These are phyloP conservation scores for Diplogelasinospora grovesii DNA, from an alignment of 495 filamentous ascomycete species.

Conservation along the genomic window DNA sequence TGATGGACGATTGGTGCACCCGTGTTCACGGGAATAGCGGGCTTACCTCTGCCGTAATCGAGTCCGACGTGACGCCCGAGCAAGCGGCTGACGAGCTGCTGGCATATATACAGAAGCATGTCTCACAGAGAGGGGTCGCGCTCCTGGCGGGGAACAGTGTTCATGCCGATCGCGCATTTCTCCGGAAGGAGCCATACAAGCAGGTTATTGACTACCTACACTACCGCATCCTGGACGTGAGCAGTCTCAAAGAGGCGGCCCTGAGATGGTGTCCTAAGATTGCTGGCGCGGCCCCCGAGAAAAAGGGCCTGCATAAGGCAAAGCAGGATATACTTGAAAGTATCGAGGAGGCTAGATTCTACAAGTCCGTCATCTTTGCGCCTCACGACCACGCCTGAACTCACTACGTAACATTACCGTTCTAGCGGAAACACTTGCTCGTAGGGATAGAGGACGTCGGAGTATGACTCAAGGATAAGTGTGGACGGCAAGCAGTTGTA, in stretches of 20 bases:
- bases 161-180: conserved; percentile 81
- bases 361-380: conserved; percentile 58
- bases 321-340: conserved; percentile 89
- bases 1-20: conserved; percentile 65
- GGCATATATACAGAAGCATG: conserved; percentile 64
- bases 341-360: conserved; percentile 84
- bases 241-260: conserved; percentile 80
- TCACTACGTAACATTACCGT: too few relatives aligned
- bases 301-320: conserved; percentile 74
- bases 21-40: conserved; percentile 58
- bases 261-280: conserved; percentile 61
- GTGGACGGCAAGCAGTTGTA: too few relatives aligned
- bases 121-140: conserved; percentile 56
- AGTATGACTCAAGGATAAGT: too few relatives aligned
- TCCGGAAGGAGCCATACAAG: conserved; percentile 65
- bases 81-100: conserved; percentile 68
- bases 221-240: conserved; percentile 89
- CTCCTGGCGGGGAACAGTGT: conserved; percentile 88
- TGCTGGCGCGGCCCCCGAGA: conserved; percentile 49
- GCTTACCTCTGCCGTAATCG: conserved; percentile 67
- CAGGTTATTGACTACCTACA: conserved; percentile 68
- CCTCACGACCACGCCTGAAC: conserved; percentile 1
- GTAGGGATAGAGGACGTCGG: too few relatives aligned
- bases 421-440: too few relatives aligned
- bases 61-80: conserved; percentile 64